Evolutionary conservation across 2,329 filamentous ascomycete genomes (phyloP).

Genomic region (Neofusicoccum ribis): DNA sequence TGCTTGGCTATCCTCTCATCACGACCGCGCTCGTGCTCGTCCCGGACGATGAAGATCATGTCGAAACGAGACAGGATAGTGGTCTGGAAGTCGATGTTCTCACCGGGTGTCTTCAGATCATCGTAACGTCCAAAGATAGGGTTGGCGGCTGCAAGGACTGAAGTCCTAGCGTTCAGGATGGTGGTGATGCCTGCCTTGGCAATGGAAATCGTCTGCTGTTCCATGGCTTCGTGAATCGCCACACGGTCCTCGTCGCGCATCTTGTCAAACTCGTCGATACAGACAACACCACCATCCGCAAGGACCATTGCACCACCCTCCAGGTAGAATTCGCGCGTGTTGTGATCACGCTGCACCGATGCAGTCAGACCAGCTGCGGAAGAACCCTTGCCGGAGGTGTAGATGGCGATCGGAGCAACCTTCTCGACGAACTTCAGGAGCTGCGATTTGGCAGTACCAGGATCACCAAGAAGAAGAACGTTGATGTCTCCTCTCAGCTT

Average conservation of each 20-base stretch:
- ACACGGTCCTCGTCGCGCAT: conserved; percentile 99
- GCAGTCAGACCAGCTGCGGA: conserved; percentile 97
- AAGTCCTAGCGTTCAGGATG: conserved; percentile 93
- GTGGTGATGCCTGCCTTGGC: conserved; percentile 98
- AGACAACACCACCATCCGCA: conserved; percentile 90
- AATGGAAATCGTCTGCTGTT: conserved; percentile 98
- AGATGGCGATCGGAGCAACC: conserved; percentile 93
- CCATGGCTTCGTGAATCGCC: conserved; percentile 99
- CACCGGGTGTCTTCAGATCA: conserved; percentile 93
- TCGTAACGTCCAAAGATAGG: conserved; percentile 98
- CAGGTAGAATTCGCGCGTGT: conserved; percentile 96
- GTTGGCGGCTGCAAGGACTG: conserved; percentile 92
- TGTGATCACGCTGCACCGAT: conserved; percentile 88
- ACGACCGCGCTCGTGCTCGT: conserved; percentile 85
- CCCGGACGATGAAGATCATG: conserved; percentile 98
- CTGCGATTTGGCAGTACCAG: conserved; percentile 96
- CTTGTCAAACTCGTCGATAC: conserved; percentile 98
- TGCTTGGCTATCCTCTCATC: conserved; percentile 94
- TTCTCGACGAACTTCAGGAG: conserved; percentile 97
- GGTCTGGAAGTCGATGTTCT: conserved; percentile 99
- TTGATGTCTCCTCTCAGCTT: conserved; percentile 98
- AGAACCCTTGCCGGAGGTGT: conserved; percentile 95
- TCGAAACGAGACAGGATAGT: conserved; percentile 98
- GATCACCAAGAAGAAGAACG: conserved; percentile 91
- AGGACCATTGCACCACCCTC: conserved; percentile 95